Evolutionary conservation across 805 yeast species (phyloP).

Genomic region (Schizosaccharomyces japonicus): DNA sequence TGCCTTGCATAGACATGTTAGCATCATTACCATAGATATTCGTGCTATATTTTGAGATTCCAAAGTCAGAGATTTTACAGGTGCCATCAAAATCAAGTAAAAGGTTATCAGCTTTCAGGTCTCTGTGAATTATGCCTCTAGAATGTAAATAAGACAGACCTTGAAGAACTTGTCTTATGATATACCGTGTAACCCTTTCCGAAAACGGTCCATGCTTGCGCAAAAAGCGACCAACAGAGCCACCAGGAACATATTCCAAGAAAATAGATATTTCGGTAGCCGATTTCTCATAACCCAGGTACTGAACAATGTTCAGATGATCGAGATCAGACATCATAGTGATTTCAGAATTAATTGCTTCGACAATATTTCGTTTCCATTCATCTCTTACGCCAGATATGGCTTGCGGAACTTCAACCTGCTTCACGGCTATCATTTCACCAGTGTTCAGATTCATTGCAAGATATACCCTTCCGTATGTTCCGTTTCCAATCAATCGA

Average conservation of each 20-base stretch:
- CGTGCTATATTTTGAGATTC: conserved; percentile 48
- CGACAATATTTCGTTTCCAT: conserved; percentile 35
- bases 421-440: conserved; percentile 96
- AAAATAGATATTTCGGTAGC: conserved; percentile 61
- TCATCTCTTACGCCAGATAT: conserved; percentile 14
- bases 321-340: conserved; percentile 83
- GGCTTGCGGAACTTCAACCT: conserved; percentile 44
- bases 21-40: conserved; percentile 72
- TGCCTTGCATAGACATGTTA: conserved; percentile 93
- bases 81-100: conserved; percentile 57
- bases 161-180: conserved; percentile 48
- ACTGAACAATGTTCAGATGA: conserved; percentile 85
- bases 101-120: conserved; percentile 73
- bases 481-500: conserved; percentile 86
- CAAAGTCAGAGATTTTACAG: conserved; percentile 70
- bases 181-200: conserved; percentile 48
- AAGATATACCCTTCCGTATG: conserved; percentile 79
- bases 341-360: conserved; percentile 71
- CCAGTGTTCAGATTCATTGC: conserved; percentile 91
- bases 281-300: conserved; percentile 70
- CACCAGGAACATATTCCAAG: conserved; percentile 92
- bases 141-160: conserved; percentile 57
- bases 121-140: conserved; percentile 58
- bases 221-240: conserved; percentile 52
- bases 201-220: conserved; percentile 53